Base-by-base conservation (phyloP, 2,329 filamentous ascomycete species). In the Ophiostoma montium region DNA sequence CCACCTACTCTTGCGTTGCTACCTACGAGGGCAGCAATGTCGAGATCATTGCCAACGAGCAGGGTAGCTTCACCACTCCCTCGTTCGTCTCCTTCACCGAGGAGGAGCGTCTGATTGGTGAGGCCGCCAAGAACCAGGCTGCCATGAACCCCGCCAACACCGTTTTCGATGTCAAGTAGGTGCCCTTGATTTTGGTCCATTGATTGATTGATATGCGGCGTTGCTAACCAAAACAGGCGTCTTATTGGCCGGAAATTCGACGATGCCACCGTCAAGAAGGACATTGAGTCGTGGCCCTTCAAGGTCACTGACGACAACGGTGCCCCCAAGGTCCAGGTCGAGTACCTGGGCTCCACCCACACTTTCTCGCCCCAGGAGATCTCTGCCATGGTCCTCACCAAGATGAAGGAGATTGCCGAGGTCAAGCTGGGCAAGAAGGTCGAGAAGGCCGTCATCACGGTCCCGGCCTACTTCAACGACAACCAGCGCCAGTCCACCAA, bases 331-430 rank as follows among this genome's bases (percentile, higher is more conserved):
- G 88, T 98, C 60, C 75, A 95, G 78, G 92, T 98, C 58, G 79
- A 95, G 68, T 96, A 96, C 74, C 81, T 96, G 58, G 84, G 83
- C 61, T 87, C 94, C 79, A 86, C 74, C 67, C 95, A 96, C 84
- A 81, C 75, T 57, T 98, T 98, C 80, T 94, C 89, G 47, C 86
- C 92, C 55, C 90, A 98, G 75, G 92, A 98, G 73, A 92, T 98
- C 70, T 98, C 92, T 56, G 86, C 92, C 67, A 98, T 98, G 92
- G 86, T 98, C 59, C 80, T 98, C 60, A 82, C 79, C 73, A 98
- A 98, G 90, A 95, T 96, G 90, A 94, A 95, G 80, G 92, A 98
- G 74, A 88, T 95, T 67, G 92, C 92, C 63, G 92, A 98, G 78
- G 78, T 77, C 70, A 96, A 98, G 80, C 82, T 98, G 62, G 92